A percentile compares a stretch with the other conserved stretches of the same genome.
Evolutionary conservation across 352 stramenopile genomes (phyloP).

Genomic region (Plasmopara halstedii): DNA sequence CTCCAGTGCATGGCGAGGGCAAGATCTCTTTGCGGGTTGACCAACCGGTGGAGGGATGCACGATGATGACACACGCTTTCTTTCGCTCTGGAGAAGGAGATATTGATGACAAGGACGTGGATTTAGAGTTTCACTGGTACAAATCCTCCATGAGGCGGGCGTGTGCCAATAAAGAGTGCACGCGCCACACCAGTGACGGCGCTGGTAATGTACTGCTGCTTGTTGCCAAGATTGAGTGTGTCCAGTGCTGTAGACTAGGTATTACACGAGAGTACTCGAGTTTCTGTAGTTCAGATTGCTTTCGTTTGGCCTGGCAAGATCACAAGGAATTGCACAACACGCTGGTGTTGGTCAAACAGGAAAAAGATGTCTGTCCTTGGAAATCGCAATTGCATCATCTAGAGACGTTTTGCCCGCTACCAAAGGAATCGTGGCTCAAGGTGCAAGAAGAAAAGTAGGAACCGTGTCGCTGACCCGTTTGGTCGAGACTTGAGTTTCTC

Average conservation of each 20-base stretch:
- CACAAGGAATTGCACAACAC: conserved; percentile 59
- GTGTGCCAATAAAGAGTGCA: conserved; percentile 58
- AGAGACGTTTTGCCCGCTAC: conserved; percentile 42
- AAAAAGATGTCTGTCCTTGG: conserved; percentile 27
- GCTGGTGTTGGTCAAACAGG: conserved; percentile 14
- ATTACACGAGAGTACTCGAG: conserved; percentile 60
- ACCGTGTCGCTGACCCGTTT: conserved; percentile 16
- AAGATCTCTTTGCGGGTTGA: conserved; percentile 72
- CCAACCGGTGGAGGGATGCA: conserved; percentile 60
- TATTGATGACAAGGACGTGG: conserved; percentile 64
- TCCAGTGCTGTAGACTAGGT: conserved; percentile 53
- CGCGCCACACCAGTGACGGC: conserved; percentile 33
- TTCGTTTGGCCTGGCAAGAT: conserved; percentile 52
- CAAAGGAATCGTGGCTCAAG: conserved; percentile 50
- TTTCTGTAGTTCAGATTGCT: conserved; percentile 65
- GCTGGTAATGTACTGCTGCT: conserved; percentile 62
- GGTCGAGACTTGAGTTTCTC: conserved; percentile 21
- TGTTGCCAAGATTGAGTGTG: conserved; percentile 65
- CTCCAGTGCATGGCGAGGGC: conserved; percentile 50
- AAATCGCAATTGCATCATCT: conserved; percentile 59
- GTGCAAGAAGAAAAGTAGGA: conserved; percentile 60
- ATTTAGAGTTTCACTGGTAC: conserved; percentile 67
- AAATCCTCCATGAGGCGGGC: conserved; percentile 43
- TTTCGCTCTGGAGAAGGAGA: conserved; percentile 61
- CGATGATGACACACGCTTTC: conserved; percentile 72